Conservation (phyloP, 805 yeast genomes). For the Aciculoconidium aculeatum region DNA sequence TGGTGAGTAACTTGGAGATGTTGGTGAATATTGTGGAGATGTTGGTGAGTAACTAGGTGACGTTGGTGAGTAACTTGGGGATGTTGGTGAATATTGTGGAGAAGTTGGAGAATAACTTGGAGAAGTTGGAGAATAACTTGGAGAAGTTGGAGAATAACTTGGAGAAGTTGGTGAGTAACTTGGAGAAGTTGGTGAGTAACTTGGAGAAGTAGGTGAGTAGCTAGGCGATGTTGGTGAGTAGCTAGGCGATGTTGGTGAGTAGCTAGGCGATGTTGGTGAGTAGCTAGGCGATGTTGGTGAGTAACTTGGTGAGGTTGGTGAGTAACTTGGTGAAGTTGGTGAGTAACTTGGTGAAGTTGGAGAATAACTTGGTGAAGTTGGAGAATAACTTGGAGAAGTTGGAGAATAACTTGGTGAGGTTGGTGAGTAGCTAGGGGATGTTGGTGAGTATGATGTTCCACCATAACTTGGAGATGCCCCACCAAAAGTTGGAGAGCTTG, state of each 20-base stretch:
- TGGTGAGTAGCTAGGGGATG: constrained; percentile 66
- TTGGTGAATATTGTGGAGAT: constrained; percentile 22
- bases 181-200: constrained; percentile 77
- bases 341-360: constrained; percentile 68
- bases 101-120: constrained; percentile 65
- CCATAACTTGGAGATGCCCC: constrained; percentile 44
- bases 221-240: constrained; percentile 56
- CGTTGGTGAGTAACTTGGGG: constrained; percentile 67
- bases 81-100: constrained; percentile 63
- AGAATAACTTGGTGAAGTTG: constrained; percentile 53
- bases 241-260: constrained; percentile 68
- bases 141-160: constrained; percentile 70
- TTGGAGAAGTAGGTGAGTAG: constrained; percentile 64
- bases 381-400: constrained; percentile 60
- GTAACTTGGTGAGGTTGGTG: constrained; percentile 51
- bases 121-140: constrained; percentile 73
- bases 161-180: constrained; percentile 76
- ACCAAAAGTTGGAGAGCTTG: constrained; percentile 47
- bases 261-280: constrained; percentile 66
- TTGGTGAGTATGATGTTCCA: constrained; percentile 48
- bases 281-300: constrained; percentile 48
- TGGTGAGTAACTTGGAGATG: constrained; percentile 23
- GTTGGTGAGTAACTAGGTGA: constrained; percentile 23
- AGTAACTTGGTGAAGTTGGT: constrained; percentile 77
- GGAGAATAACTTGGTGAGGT: constrained; percentile 63